These are phyloP conservation scores for Saccharomycopsis fodiens DNA, from an alignment of 805 yeast species.

Conservation along the genomic window DNA sequence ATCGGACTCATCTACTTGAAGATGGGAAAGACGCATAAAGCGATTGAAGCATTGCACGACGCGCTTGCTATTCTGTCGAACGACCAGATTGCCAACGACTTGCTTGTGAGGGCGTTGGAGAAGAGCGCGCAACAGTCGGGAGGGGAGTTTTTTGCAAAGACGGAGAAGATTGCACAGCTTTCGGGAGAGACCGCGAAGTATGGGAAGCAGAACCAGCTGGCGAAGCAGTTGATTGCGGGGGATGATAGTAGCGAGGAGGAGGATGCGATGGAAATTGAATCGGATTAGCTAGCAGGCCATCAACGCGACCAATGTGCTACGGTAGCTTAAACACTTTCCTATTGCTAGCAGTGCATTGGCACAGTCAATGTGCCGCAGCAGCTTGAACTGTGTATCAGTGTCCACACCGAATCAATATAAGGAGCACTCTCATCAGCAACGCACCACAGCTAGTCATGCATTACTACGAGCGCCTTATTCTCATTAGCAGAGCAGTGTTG, in stretches of 20 bases:
- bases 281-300: too few species aligned
- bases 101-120: constrained; percentile 72
- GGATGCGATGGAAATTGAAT: constrained; percentile 54
- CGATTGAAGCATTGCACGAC: constrained; percentile 71
- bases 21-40: constrained; percentile 51
- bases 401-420: too few species aligned
- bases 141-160: constrained; percentile 26
- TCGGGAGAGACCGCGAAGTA: neutral
- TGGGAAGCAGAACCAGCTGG: constrained; percentile 20
- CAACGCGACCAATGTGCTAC: too few species aligned
- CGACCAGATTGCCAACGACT: constrained; percentile 79
- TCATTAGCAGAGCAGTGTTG: too few species aligned
- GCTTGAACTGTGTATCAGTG: too few species aligned
- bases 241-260: constrained; percentile 46
- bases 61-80: constrained; percentile 73
- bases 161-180: constrained; percentile 18
- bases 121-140: constrained; percentile 8
- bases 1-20: constrained; percentile 78
- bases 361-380: too few species aligned
- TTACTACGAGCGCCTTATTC: too few species aligned
- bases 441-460: too few species aligned
- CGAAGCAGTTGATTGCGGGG: constrained; percentile 36
- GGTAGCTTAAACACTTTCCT: too few species aligned
- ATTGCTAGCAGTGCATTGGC: too few species aligned
- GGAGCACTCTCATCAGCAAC: too few species aligned